A percentile compares a stretch with the other conserved stretches of the same genome.
Evolutionary conservation across 768 basidiomycete species (phyloP).

Genomic region (Mycena rebaudengoi): DNA sequence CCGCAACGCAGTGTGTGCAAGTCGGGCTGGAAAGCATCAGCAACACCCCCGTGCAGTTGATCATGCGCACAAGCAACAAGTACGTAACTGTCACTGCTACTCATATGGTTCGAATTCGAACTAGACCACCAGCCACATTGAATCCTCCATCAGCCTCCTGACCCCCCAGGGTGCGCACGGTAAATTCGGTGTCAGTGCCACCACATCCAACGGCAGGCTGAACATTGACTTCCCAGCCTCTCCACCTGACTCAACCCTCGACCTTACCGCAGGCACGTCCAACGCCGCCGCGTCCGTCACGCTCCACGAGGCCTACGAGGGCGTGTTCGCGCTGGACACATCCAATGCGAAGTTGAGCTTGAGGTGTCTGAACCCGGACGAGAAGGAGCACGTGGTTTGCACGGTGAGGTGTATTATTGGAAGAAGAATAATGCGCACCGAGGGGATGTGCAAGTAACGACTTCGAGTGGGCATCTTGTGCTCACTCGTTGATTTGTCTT

Average conservation of each 20-base stretch:
- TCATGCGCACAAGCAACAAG: constrained; percentile 17
- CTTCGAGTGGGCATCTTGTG: constrained; percentile 20
- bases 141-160: background rate
- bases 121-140: background rate
- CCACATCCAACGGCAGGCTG: constrained; percentile 44
- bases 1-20: no score
- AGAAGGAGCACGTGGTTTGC: background rate
- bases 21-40: constrained; percentile 39
- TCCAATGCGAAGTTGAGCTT: background rate
- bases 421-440: background rate
- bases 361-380: background rate
- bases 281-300: constrained; percentile 45
- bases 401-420: background rate
- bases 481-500: no score
- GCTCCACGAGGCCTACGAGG: constrained; percentile 49
- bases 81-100: background rate
- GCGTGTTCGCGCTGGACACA: constrained; percentile 40
- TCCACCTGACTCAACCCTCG: constrained; percentile 44
- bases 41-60: background rate
- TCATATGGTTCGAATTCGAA: background rate
- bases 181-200: constrained; percentile 42
- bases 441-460: constrained; percentile 8
- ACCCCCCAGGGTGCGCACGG: constrained; percentile 13
- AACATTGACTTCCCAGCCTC: constrained; percentile 38
- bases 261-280: constrained; percentile 36